These are phyloP conservation scores for Chaetomiaceae sp. DNA, from an alignment of 2,329 filamentous ascomycete species.

Conservation along the genomic window DNA sequence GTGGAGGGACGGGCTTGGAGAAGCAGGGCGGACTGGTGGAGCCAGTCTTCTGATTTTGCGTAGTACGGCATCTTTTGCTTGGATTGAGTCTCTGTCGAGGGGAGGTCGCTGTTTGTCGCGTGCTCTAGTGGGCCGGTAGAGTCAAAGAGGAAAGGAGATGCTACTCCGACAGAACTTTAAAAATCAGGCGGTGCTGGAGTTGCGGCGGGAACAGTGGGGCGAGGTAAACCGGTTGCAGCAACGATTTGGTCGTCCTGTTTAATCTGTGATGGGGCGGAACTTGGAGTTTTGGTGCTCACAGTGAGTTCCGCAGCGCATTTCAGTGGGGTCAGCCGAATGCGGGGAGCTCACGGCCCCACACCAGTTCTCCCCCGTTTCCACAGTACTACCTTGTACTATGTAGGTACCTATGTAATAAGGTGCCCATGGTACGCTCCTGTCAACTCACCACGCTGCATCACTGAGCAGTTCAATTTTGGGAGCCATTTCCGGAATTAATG, in stretches of 20 bases:
- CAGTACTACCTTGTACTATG: too few relatives aligned
- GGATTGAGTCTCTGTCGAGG: too few relatives aligned
- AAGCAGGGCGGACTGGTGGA: conserved; percentile 79
- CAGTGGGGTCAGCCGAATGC: conserved; percentile 20
- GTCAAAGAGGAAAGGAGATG: neutral
- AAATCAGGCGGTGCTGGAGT: too few relatives aligned
- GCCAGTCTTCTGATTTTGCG: conserved; percentile 81
- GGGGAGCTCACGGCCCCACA: conserved; percentile 10
- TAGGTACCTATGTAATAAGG: too few relatives aligned
- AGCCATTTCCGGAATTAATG: too few relatives aligned
- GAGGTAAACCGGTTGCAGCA: too few relatives aligned
- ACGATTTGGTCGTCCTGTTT: neutral
- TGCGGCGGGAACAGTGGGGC: too few relatives aligned
- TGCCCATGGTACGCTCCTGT: too few relatives aligned
- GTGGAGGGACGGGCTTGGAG: conserved; percentile 81
- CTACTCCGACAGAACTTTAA: neutral
- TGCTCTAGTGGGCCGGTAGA: neutral
- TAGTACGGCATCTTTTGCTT: conserved; percentile 45
- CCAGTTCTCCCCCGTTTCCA: too few relatives aligned
- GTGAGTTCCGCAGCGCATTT: conserved; percentile 10
- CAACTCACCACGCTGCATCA: too few relatives aligned
- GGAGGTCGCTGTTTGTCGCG: neutral
- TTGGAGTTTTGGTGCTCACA: conserved; percentile 17
- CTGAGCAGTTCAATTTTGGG: too few relatives aligned
- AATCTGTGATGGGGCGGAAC: neutral